Base-by-base conservation (phyloP, 352 stramenopile genomes). In the Plasmopara muralis region DNA sequence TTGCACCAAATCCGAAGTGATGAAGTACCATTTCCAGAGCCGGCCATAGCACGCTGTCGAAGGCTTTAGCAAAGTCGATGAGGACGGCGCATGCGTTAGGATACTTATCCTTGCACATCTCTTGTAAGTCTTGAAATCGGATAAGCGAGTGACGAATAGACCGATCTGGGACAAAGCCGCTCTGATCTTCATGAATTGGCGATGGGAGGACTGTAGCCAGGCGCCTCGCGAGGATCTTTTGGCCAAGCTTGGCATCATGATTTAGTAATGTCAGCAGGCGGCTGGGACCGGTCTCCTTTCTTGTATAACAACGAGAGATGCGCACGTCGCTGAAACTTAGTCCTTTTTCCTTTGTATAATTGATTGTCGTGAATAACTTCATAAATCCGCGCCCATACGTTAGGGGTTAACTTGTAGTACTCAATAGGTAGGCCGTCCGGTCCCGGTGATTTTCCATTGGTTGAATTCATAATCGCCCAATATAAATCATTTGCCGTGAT, bases 1-100 rank as follows among this genome's bases (percentile, higher is more conserved):
- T 47, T 1, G 35, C 30, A 49, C 51, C 51, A 48, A 65, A 65
- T 10, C 51, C 47, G 14, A 56, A 65, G 31, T 60, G 51, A 6
- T 50, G 35, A 35, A 60, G 46, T 13, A 53, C 47, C 6, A 60
- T 2, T 43, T 55, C 39, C 5, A 64, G 16, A 3, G 47, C 53
- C 7, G 34, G 13, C 13, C 37, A 41, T 41, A 41, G n/a, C 13
- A 41, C 37, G 5, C 37, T 41, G 1, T 41, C 13, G 25, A 53
- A 59, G 5, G 52, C 52, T n/a, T 53, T 53, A 14, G 52, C 43
- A 29, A 53, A 44, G 10, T 59, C 52, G 6, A 59, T 20, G 3
- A 60, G 12, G 9, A 60, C 44, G 1, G 38, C 53, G 18, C 53
- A 43, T 1, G 15, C 38, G 28, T 53, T 5, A 1, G 28, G 28